A percentile compares a stretch with the other conserved stretches of the same genome.
These are phyloP conservation scores for Rauvolfia tetraphylla DNA, from an alignment of 257 asterid genomes.

Conservation along the genomic window DNA sequence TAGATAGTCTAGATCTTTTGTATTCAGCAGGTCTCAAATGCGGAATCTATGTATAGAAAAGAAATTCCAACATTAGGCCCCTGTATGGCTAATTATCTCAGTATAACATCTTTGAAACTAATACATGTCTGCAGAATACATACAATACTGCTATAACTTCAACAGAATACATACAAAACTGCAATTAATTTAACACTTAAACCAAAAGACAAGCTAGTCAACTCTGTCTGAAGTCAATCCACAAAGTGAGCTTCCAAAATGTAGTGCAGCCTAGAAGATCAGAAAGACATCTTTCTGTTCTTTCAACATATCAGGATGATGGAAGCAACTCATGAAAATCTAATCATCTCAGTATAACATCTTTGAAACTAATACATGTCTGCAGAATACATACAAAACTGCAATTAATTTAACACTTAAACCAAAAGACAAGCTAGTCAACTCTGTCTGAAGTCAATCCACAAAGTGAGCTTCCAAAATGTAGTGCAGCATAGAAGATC, in stretches of 20 bases:
- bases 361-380: not conserved
- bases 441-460: not conserved
- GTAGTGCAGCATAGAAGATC: not conserved
- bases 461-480: not conserved
- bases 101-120: not conserved
- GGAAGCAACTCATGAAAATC: too few relatives aligned
- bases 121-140: not conserved
- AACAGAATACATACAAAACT: not conserved
- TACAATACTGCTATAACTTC: too few relatives aligned
- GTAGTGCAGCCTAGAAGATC: not conserved
- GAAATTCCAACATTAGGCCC: too few relatives aligned
- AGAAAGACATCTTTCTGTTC: not conserved
- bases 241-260: not conserved
- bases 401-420: not conserved
- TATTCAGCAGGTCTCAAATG: constrained; percentile 80
- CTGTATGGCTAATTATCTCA: not conserved
- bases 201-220: not conserved
- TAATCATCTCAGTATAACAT: not conserved
- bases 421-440: not conserved
- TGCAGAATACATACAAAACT: not conserved
- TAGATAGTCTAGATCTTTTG: constrained; percentile 68
- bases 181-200: not conserved
- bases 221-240: not conserved
- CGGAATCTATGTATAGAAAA: constrained; percentile 47
- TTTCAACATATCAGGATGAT: not conserved